phyloP scores from a whole-genome alignment of 768 basidiomycete species.

The Pleurotus sapidus region DNA sequence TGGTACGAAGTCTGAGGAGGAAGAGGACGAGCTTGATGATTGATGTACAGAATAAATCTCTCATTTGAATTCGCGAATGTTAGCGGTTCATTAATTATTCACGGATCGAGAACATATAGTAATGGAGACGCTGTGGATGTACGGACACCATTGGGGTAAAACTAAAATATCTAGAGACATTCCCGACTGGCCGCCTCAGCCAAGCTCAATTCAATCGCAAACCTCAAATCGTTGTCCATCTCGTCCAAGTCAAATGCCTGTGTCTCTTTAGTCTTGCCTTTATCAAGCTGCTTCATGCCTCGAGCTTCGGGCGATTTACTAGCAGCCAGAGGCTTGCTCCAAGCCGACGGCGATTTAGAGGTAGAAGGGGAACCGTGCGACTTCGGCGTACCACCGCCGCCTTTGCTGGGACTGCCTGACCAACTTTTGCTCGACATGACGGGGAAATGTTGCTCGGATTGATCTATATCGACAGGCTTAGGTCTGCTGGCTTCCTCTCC shows the following conservation, averaged over 20 bases:
- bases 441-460: slow-evolving; percentile 7
- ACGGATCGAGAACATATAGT: no score
- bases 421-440: slow-evolving; percentile 1
- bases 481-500: slow-evolving; percentile 27
- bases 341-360: slow-evolving; percentile 27
- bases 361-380: slow-evolving; percentile 13
- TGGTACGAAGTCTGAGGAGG: slow-evolving; percentile 18
- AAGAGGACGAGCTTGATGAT: slow-evolving; percentile 12
- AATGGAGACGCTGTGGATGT: no score
- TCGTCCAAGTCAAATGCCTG: slow-evolving; percentile 23
- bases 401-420: slow-evolving; percentile 16
- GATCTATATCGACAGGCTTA: slow-evolving; percentile 15
- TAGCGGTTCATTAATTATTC: no score
- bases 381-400: slow-evolving; percentile 12
- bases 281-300: not conserved
- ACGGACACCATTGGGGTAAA: no score
- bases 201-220: slow-evolving; percentile 69
- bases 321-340: slow-evolving; percentile 34
- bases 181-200: slow-evolving; percentile 53
- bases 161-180: no score
- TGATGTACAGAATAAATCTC: no score
- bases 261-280: slow-evolving; percentile 8
- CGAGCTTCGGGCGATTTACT: slow-evolving; percentile 8
- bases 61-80: no score
- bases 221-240: slow-evolving; percentile 61